phyloP scores from a whole-genome alignment of 1,284 basidiomycete species.

The Agaricales sp. region DNA sequence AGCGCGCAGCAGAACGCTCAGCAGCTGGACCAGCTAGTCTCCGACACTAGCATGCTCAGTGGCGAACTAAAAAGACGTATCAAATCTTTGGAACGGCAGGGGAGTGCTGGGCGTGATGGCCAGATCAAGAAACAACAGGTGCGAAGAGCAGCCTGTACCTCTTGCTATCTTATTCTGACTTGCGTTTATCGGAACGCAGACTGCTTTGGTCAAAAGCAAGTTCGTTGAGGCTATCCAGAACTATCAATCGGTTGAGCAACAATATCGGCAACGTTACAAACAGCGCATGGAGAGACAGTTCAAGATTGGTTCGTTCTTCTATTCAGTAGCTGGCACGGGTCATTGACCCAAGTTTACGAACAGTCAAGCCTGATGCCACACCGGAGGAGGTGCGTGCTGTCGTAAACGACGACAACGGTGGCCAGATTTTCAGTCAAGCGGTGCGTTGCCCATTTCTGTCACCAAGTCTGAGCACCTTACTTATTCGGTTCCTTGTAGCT shows the following conservation, averaged over 20 bases:
- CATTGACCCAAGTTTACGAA: constrained; percentile 4
- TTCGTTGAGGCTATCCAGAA: constrained; percentile 81
- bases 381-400: constrained; percentile 86
- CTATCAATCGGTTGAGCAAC: constrained; percentile 88
- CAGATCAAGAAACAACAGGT: constrained; percentile 82
- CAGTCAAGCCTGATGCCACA: constrained; percentile 91
- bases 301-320: constrained; percentile 60
- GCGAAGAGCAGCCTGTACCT: constrained; percentile 11
- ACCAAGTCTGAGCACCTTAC: constrained; percentile 1
- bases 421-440: constrained; percentile 93
- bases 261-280: constrained; percentile 88
- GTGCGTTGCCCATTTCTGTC: constrained; percentile 31
- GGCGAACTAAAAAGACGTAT: constrained; percentile 68
- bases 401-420: constrained; percentile 75
- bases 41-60: constrained; percentile 71
- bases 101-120: constrained; percentile 65
- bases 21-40: constrained; percentile 65
- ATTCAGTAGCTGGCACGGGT: constrained; percentile 3
- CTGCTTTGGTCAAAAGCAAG: constrained; percentile 68
- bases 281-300: constrained; percentile 94
- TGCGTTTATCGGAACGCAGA: constrained; percentile 28
- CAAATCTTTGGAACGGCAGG: constrained; percentile 68
- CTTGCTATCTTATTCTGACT: not conserved
- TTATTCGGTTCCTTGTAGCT: constrained; percentile 36
- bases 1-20: constrained; percentile 50